Evolutionary conservation across 2,329 filamentous ascomycete genomes (phyloP).

Genomic region (Fusarium compactum): DNA sequence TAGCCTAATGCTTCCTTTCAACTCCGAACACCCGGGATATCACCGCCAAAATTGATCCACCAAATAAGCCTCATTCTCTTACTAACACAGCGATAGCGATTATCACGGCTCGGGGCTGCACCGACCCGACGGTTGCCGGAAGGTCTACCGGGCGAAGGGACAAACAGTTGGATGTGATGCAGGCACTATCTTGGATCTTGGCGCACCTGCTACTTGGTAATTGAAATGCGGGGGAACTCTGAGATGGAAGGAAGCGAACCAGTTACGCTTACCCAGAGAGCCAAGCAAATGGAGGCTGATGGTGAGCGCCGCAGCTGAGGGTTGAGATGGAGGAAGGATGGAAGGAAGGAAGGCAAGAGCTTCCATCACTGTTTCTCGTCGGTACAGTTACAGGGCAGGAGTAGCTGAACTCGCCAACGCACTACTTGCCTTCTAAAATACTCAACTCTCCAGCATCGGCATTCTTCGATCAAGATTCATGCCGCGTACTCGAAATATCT

Average conservation of each 20-base stretch:
- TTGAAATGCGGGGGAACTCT: conserved; percentile 30
- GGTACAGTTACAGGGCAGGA: conserved; percentile 2
- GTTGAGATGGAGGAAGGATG: not conserved
- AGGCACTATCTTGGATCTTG: not conserved
- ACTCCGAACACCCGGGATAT: conserved; percentile 38
- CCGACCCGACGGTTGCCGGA: conserved; percentile 30
- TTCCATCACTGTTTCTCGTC: not conserved
- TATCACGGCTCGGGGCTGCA: conserved; percentile 19
- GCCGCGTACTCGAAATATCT: not conserved
- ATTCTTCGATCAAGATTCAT: conserved; percentile 5
- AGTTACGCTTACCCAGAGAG: conserved; percentile 14
- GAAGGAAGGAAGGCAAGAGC: not conserved
- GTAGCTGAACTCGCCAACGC: not conserved
- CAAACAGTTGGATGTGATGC: not conserved
- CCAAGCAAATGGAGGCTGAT: conserved; percentile 13
- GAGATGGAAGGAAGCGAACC: conserved; percentile 18
- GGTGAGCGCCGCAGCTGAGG: not conserved
- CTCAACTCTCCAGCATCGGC: not conserved
- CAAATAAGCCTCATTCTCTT: conserved; percentile 9
- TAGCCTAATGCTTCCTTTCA: not conserved
- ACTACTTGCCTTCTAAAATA: too few relatives aligned
- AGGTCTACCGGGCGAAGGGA: conserved; percentile 32
- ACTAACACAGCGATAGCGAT: not conserved
- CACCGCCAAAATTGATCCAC: conserved; percentile 13
- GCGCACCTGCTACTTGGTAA: not conserved